Conservation (phyloP, 805 yeast species). For the Brettanomyces nanus region DNA sequence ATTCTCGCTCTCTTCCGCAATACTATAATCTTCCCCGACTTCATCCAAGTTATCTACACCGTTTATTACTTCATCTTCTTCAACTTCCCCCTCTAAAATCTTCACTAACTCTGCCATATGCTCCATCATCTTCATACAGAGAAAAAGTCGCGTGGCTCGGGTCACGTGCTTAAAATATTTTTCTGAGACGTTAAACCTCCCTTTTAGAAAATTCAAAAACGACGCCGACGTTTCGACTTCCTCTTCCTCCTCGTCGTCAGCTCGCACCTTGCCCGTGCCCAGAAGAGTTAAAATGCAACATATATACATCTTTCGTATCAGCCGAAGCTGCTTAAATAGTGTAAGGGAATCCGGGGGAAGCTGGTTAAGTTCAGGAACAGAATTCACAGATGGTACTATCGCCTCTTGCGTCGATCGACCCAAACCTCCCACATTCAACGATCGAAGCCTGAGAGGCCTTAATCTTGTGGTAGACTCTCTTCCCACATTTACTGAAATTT, state of each 20-base stretch:
- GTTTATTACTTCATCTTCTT: constrained; percentile 2
- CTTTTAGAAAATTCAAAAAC: constrained; percentile 9
- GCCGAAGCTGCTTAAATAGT: constrained; percentile 12
- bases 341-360: constrained; percentile 11
- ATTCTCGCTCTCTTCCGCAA: constrained; percentile 11
- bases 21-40: constrained; percentile 8
- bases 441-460: constrained; percentile 10
- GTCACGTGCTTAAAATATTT: constrained; percentile 1
- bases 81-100: constrained; percentile 11
- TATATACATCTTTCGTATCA: constrained; percentile 16
- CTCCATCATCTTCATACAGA: constrained; percentile 10
- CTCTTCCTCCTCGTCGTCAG: not conserved
- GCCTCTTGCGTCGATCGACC: not conserved
- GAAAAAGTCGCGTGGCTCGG: constrained; percentile 10
- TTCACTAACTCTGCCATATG: constrained; percentile 8
- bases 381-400: not conserved
- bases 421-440: constrained; percentile 11
- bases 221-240: constrained; percentile 5
- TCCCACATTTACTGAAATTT: constrained; percentile 9
- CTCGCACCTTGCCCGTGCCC: constrained; percentile 6
- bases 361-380: constrained; percentile 3
- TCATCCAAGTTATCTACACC: constrained; percentile 4
- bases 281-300: constrained; percentile 17
- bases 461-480: constrained; percentile 7
- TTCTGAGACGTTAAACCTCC: constrained; percentile 13